Evolutionary conservation across 441 rosid genomes (phyloP).

Genomic region (Gossypium laxum): DNA sequence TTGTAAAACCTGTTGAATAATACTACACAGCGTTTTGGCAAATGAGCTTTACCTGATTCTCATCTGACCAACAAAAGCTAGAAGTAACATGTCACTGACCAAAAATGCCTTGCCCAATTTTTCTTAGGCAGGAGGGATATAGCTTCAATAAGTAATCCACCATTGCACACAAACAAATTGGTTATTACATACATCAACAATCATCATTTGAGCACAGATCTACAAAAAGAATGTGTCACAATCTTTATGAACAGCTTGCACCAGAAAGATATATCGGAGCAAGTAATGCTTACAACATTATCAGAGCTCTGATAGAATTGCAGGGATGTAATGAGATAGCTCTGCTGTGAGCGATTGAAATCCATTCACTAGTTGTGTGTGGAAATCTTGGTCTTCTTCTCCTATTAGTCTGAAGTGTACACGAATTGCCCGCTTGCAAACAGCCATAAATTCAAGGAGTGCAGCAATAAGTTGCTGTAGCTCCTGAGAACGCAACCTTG

Average conservation of each 20-base stretch:
- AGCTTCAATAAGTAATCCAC: not conserved
- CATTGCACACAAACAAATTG: conserved; percentile 15
- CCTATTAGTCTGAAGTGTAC: conserved; percentile 88
- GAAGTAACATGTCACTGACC: not conserved
- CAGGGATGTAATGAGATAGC: conserved; percentile 92
- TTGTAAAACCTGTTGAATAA: not conserved
- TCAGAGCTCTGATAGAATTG: conserved; percentile 92
- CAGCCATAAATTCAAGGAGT: conserved; percentile 94
- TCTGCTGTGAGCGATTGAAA: conserved; percentile 99
- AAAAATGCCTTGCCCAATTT: conserved; percentile 4
- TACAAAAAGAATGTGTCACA: conserved; percentile 4
- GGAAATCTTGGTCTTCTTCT: conserved; percentile 94
- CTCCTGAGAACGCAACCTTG: conserved; percentile 86
- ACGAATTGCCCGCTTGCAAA: conserved; percentile 93
- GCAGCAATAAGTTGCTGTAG: conserved; percentile 96
- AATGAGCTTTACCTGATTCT: conserved; percentile 1
- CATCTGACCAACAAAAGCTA: conserved; percentile 4
- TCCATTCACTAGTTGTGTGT: conserved; percentile 94
- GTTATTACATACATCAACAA: conserved; percentile 17
- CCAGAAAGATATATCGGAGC: conserved; percentile 8
- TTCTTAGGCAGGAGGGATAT: not conserved
- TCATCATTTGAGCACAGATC: conserved; percentile 9
- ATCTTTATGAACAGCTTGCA: conserved; percentile 17
- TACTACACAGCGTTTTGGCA: not conserved
- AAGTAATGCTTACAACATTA: conserved; percentile 10